Percentiles rank a stretch among this genome's conserved stretches.
phyloP scores from a whole-genome alignment of 345 rosid genomes.

The Moringa oleifera region DNA sequence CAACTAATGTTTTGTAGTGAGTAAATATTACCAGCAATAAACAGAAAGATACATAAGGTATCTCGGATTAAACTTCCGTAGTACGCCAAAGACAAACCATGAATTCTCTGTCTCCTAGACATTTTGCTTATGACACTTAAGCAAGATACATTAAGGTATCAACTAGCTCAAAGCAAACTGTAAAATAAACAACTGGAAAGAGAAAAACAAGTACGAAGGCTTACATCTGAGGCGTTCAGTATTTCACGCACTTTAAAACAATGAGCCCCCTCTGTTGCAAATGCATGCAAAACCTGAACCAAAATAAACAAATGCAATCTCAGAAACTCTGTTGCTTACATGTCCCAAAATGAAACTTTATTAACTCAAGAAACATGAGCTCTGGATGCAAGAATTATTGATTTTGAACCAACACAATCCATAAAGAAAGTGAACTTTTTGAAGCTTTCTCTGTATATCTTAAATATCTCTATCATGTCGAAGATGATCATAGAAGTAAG shows the following conservation, averaged over 20 bases:
- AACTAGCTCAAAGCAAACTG: neutral
- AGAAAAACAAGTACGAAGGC: slow-evolving; percentile 19
- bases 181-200: neutral
- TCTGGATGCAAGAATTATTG: no score
- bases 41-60: no score
- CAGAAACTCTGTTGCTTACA: neutral
- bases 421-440: no score
- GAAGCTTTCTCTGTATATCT: no score
- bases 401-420: no score
- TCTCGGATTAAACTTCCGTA: no score
- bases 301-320: slow-evolving; percentile 2
- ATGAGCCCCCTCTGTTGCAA: slow-evolving; percentile 97
- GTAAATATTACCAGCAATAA: no score
- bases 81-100: no score
- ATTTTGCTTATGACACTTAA: neutral
- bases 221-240: slow-evolving; percentile 87
- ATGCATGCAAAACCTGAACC: slow-evolving; percentile 85
- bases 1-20: neutral
- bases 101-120: no score
- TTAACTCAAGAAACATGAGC: neutral
- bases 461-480: no score
- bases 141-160: neutral
- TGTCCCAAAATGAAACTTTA: neutral
- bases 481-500: no score
- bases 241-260: slow-evolving; percentile 81